These are phyloP conservation scores for Coemansia reversa DNA, from an alignment of 192 early-diverging fungal species.

Conservation along the genomic window DNA sequence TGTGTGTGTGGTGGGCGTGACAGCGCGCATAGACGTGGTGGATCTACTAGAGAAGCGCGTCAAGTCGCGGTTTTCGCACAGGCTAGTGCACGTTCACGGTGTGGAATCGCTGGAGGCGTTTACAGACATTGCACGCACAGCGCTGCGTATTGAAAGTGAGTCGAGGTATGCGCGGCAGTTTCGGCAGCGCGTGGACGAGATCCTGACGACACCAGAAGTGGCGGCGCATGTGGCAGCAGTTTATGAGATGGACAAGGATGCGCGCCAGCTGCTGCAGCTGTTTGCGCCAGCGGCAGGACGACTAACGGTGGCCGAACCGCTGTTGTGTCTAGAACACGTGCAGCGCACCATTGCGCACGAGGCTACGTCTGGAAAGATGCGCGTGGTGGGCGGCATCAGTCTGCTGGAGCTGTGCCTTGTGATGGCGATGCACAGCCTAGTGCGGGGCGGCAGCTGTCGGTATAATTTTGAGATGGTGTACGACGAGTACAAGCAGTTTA, in stretches of 20 bases:
- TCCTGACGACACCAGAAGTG: slow-evolving; percentile 17
- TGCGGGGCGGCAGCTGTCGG: slow-evolving; percentile 61
- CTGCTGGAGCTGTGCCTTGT: slow-evolving; percentile 79
- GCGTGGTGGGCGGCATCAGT: slow-evolving; percentile 58
- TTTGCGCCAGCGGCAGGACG: slow-evolving; percentile 18
- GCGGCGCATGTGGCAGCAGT: slow-evolving; percentile 15
- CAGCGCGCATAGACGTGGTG: slow-evolving; percentile 76
- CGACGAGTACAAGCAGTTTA: slow-evolving; percentile 86
- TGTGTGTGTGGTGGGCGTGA: slow-evolving; percentile 83
- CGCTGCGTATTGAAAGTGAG: slow-evolving; percentile 38
- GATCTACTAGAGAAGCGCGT: slow-evolving; percentile 91
- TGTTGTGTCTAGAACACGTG: slow-evolving; percentile 21
- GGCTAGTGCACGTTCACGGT: slow-evolving; percentile 72
- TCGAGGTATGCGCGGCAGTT: slow-evolving; percentile 45
- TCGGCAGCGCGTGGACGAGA: slow-evolving; percentile 39
- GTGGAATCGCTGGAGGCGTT: slow-evolving; percentile 60
- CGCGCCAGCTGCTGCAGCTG: slow-evolving; percentile 26
- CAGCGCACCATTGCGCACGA: slow-evolving; percentile 29
- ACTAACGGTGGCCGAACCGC: slow-evolving; percentile 8
- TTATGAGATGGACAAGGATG: slow-evolving; percentile 43
- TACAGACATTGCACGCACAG: slow-evolving; percentile 55
- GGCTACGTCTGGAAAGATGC: slow-evolving; percentile 33
- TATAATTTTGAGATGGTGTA: slow-evolving; percentile 97
- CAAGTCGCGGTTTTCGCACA: slow-evolving; percentile 90
- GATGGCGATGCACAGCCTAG: slow-evolving; percentile 72